A percentile compares a stretch with the other conserved stretches of the same genome.
Conservation (phyloP, 139 green algal species). For the Chlorella sp. region DNA sequence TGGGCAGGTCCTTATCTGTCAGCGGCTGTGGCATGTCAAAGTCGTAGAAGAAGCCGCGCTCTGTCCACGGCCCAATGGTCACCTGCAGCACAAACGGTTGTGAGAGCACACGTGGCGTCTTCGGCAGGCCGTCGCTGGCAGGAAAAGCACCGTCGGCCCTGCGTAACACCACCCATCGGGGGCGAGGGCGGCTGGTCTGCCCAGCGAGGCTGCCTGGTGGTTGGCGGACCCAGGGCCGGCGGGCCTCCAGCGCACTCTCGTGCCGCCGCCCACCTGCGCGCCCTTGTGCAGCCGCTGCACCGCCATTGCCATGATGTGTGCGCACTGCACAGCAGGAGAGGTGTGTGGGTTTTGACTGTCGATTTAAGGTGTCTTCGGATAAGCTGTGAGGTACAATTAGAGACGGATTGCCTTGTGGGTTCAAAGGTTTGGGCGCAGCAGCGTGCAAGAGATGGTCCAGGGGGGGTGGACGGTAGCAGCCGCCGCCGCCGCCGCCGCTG, state of each 20-base stretch:
- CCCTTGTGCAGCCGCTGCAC: constrained; percentile 92
- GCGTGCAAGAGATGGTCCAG: no score
- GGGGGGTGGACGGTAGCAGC: neutral
- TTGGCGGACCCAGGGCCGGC: neutral
- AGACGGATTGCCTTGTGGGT: no score
- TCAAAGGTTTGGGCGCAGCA: no score
- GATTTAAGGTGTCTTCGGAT: no score
- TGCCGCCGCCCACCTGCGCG: constrained; percentile 56
- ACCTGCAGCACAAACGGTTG: constrained; percentile 40
- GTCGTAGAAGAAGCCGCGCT: constrained; percentile 99
- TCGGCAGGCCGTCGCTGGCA: no score
- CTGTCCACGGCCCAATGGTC: constrained; percentile 97
- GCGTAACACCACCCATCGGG: no score
- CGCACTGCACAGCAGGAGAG: constrained; percentile 67
- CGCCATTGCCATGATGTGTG: constrained; percentile 99
- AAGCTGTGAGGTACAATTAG: no score
- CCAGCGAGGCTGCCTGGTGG: neutral
- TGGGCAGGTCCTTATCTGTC: constrained; percentile 92
- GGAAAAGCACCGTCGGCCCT: no score
- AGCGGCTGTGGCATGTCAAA: constrained; percentile 88
- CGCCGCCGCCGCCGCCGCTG: no score
- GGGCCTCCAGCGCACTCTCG: neutral
- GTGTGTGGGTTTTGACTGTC: neutral
- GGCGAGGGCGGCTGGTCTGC: neutral
- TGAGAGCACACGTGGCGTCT: neutral